Base-by-base conservation (phyloP, 176 grass and related monocot species). In the Zoysia japonica region DNA sequence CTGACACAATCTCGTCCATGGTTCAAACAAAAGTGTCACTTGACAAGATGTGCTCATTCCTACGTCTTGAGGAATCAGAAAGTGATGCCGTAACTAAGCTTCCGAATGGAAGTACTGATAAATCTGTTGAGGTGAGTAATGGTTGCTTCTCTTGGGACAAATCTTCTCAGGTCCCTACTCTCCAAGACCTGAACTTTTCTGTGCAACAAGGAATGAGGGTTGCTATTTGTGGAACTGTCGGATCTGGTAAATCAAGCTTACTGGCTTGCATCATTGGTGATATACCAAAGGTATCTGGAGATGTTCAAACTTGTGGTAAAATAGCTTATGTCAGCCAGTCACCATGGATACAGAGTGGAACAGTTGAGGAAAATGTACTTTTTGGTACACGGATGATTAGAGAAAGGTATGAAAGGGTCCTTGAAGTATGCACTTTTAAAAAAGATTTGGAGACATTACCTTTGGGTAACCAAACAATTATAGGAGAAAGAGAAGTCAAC, bases 281-380 rank as follows among this genome's bases (percentile, higher is more conserved):
- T 66, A 79, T 96, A 47, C 93, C 90, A 19, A 96, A 86, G 61
- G 59, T 96, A 75, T 90, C 75, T 43, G 89, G 89, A 68, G 81
- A 87, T 39, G 71, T 92, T 38, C 72, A 68, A 71, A 69, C 82
- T 19, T 86, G 85, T 87, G 93, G 93, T 36, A 83, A 46, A 54
- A 83, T 78, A 28, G 85, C 93, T 49, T 92, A 78, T 83, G 93
- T 92, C 36, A 80, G 73, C 71, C 89, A 90, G 36, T 84, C 89
- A 39, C 79, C 93, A 73, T 96, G 93, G 93, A 92, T 96, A 70
- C 89, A 90, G 7, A 96, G 87, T 85, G 87, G 89, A 2, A 96
- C 41, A 6, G 79, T 92, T 72, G 53, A 88, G 69, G 87, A 84
- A 11, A 96, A 96, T 45, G 86, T 96, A 74, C 74, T 84, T 77